phyloP scores from a whole-genome alignment of 1,139 yeast species.

The Spencermartinsiella ligniputridi region DNA sequence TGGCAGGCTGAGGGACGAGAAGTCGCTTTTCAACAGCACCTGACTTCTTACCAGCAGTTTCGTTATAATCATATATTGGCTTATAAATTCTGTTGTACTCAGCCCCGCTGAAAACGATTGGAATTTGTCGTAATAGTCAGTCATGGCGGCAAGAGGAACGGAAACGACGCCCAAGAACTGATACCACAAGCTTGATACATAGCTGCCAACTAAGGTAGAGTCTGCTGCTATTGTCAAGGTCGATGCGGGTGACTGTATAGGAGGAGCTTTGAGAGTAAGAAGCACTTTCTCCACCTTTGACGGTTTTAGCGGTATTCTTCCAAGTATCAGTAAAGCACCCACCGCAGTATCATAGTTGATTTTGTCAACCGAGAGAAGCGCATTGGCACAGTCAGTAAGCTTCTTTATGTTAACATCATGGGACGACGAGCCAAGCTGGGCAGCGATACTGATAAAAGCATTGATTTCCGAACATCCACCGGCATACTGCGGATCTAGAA shows the following conservation, averaged over 20 bases:
- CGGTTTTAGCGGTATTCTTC: conserved; percentile 5
- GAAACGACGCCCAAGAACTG: neutral
- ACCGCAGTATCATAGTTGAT: conserved; percentile 4
- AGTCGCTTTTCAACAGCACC: neutral
- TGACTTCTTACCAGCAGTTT: conserved; percentile 7
- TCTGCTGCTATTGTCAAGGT: neutral
- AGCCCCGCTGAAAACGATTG: conserved; percentile 1
- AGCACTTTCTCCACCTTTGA: neutral
- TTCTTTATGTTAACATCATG: neutral
- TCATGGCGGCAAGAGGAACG: conserved; percentile 1
- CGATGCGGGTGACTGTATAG: neutral
- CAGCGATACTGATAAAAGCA: neutral
- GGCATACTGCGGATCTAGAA: neutral
- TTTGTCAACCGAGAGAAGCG: neutral
- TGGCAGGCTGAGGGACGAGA: neutral
- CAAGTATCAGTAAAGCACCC: conserved; percentile 6
- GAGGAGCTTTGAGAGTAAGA: neutral
- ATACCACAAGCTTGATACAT: neutral
- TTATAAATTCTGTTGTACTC: conserved; percentile 5
- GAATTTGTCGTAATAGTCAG: conserved; percentile 3
- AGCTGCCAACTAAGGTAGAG: neutral
- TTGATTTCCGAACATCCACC: neutral
- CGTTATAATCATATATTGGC: conserved; percentile 8
- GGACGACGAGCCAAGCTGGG: neutral
- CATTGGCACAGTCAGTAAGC: neutral